Evolutionary conservation across 208 protist species (phyloP).

Genomic region (Crithidia thermophila): DNA sequence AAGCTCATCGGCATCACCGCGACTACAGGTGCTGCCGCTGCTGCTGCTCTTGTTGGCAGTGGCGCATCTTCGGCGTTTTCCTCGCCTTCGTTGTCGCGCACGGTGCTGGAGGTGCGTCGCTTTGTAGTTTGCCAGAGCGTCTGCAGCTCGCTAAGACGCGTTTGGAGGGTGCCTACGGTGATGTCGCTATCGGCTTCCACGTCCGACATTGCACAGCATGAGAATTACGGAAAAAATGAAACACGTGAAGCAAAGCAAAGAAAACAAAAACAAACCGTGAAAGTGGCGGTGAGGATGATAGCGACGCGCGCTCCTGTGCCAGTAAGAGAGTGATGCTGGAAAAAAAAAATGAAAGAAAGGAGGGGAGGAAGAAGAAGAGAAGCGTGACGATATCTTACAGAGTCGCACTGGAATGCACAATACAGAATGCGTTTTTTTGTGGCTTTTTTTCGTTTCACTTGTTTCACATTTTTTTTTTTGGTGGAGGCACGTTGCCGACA

Average conservation of each 20-base stretch:
- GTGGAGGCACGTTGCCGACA: too few species aligned
- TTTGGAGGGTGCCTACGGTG: constrained; percentile 1
- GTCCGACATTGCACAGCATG: neutral
- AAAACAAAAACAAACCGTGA: neutral
- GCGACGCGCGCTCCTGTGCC: too few species aligned
- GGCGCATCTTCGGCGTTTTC: neutral
- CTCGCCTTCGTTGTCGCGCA: neutral
- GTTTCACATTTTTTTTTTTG: too few species aligned
- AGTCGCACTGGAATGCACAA: too few species aligned
- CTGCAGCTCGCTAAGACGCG: constrained; percentile 6
- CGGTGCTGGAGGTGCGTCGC: neutral
- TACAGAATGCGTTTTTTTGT: too few species aligned
- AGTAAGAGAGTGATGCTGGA: too few species aligned
- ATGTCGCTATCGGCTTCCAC: neutral
- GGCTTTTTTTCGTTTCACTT: too few species aligned
- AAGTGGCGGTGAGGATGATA: too few species aligned
- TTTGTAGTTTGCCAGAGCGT: constrained; percentile 17
- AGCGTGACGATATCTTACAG: too few species aligned
- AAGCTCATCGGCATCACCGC: neutral
- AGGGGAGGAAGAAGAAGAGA: too few species aligned
- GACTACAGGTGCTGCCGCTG: neutral
- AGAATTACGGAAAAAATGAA: neutral
- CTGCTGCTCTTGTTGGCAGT: neutral
- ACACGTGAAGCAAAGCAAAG: too few species aligned
- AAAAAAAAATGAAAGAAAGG: too few species aligned